Base-by-base conservation (phyloP, 495 filamentous ascomycete species). In the Pyrenopolyporus hunteri region DNA sequence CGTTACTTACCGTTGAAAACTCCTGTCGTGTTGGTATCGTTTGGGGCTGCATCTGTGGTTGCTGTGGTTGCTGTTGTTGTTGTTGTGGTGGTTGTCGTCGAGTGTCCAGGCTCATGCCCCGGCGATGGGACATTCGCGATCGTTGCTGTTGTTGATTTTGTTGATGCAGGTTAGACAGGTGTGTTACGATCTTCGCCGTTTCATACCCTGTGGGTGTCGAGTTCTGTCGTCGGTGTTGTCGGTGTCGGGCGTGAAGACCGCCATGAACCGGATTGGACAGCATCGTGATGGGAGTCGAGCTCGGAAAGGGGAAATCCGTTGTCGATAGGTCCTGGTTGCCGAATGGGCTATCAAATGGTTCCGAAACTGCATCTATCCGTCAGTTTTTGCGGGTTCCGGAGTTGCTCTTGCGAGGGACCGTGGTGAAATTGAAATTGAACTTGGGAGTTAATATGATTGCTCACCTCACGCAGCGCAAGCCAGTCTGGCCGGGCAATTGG, bases 191-290 rank as follows among this genome's bases (percentile, higher is more conserved):
- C 80, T 88, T 87, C 54, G 81, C 77, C 48, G 82, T 82, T 70
- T 90, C 87, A 74, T 88, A 89, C 64, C 80, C 82, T 55, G 84
- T 83, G 54, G 92, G 91, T 68, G 90, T 94, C 67, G 92, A 96
- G 69, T 91, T 87, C 79, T 93, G 91, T 73, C 92, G 89, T 70
- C 90, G 85, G 76, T 96, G 91, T 79, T 84, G 85, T 71, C 85
- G 84, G 69, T 85, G 85, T 74, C 87, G 87, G 66, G 80, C 77
- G 62, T 89, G 85, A 75, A 88, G 80, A 77, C 75, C 84, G 73
- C 80, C 84, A 13, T 70, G 55, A 52, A 66, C 59, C 62, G 84
- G 81, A 77, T 88, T 85, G 72, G 89, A 89, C 84, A 92, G 83
- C 90, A 94, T 93, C 73, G 77, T 83, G 73, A 75, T 82, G 80